Evolutionary conservation across 352 stramenopile genomes (phyloP), one percentile per base, ranked within the genome.

Genomic region (Thalassiosira gravida): DNA sequence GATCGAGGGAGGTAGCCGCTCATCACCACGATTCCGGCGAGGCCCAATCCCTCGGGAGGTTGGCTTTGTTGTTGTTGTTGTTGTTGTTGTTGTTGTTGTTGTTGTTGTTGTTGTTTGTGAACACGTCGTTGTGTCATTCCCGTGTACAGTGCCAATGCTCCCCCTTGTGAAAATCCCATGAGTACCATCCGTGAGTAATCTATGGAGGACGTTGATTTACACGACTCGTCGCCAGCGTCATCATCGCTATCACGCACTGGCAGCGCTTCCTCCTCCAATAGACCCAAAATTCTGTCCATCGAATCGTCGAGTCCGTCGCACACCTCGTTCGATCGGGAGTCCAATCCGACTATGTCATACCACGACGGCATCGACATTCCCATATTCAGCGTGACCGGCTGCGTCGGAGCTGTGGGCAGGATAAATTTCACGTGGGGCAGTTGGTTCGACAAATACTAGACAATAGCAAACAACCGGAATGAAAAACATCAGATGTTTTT

Each of bases 81-180:
- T 25, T 37, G 22, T 44, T 20, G 56, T 42, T 64, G 22, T n/a
- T n/a, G n/a, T n/a, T n/a, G n/a, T n/a, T n/a, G n/a, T n/a, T n/a
- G n/a, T n/a, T n/a, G n/a, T n/a, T n/a, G n/a, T n/a, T n/a, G n/a
- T n/a, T n/a, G n/a, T n/a, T n/a, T n/a, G n/a, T n/a, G n/a, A n/a
- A n/a, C n/a, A n/a, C 56, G 62, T 25, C 3, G 35, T 49, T 63
- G 49, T 47, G 66, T 73, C 62, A 88, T 79, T 14, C 76, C 81
- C 29, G 77, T 61, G 67, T 74, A 84, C 3, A 97, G 85, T 49
- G 91, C 95, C 76, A 97, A 77, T 11, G 95, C 94, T 0, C 89
- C 95, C 22, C 95, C 95, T 85, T 98, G 95, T 68, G 91, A 96
- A 80, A 98, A 98, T 22, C 95, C 95, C 7, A 91, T 94, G 13